These are phyloP conservation scores for Mycena chlorophos DNA, from an alignment of 768 basidiomycete genomes.

Conservation along the genomic window DNA sequence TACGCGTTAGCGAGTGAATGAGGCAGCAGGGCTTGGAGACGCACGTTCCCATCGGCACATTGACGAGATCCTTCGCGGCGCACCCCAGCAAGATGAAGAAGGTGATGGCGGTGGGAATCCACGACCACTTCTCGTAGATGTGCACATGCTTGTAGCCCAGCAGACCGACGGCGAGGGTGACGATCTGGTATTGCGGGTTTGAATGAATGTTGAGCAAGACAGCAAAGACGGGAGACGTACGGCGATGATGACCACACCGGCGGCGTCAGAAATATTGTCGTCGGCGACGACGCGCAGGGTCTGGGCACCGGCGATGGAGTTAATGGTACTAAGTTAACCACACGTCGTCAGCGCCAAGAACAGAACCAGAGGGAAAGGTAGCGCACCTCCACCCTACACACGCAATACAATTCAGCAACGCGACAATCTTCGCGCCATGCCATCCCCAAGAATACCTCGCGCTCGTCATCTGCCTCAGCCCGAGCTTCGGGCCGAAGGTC, in stretches of 20 bases:
- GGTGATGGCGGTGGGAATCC: conserved; percentile 42
- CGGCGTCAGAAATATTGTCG: conserved; percentile 35
- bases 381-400: conserved; percentile 40
- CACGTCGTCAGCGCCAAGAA: background rate
- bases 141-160: conserved; percentile 45
- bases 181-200: background rate
- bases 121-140: conserved; percentile 41
- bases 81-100: conserved; percentile 39
- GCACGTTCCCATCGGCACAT: conserved; percentile 21
- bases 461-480: conserved; percentile 45
- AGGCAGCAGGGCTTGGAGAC: background rate
- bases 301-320: conserved; percentile 33
- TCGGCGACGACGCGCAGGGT: conserved; percentile 31
- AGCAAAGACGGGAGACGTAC: conserved; percentile 46
- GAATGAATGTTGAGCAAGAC: conserved; percentile 14
- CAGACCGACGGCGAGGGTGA: conserved; percentile 39
- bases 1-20: conserved; percentile 25
- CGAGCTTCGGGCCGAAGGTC: conserved; percentile 37
- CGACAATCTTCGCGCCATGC: conserved; percentile 19
- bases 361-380: background rate
- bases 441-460: conserved; percentile 44
- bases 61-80: conserved; percentile 48
- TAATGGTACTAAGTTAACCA: conserved; percentile 40
- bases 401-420: conserved; percentile 40
- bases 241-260: conserved; percentile 46